Base-by-base conservation (phyloP, 2,329 filamentous ascomycete genomes). In the Sporothrix curviconia region DNA sequence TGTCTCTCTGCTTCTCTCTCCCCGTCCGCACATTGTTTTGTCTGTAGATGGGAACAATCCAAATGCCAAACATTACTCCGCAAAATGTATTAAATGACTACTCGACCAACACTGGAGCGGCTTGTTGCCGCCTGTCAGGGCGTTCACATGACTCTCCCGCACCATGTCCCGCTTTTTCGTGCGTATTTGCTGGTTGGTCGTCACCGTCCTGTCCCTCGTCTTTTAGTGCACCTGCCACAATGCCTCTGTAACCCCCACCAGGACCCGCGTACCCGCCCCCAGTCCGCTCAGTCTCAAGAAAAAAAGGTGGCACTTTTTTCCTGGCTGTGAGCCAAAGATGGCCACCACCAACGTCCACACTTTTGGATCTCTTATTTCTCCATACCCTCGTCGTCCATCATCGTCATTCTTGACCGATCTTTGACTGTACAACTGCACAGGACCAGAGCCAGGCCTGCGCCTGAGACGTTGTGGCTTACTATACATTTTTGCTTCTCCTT, bases 91-190 rank as follows among this genome's bases (percentile, higher is more conserved):
- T n/a, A n/a, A n/a, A n/a, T n/a, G n/a, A n/a, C n/a, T n/a, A n/a
- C n/a, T n/a, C n/a, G n/a, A n/a, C n/a, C n/a, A n/a, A n/a, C n/a
- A n/a, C n/a, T n/a, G n/a, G n/a, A n/a, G n/a, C n/a, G n/a, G n/a
- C n/a, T n/a, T n/a, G n/a, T n/a, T n/a, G n/a, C n/a, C 19, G 3
- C 49, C 53, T 24, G 54, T 11, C 43, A 36, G 25, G 15, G 39
- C 51, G 24, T 34, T 54, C 51, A 54, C 39, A 51, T 57, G 55
- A 57, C 55, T 51, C 55, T 49, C 49, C 49, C 34, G 49, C 49
- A 34, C 34, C 47, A 37, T 22, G 42, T 50, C 56, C 51, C 51
- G 56, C 51, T 50, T 58, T 58, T 55, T 51, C 49, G 40, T 46
- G 36, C 49, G 49, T 49, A 53, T 52, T 43, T 30, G 39, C n/a